phyloP scores from a whole-genome alignment of 768 basidiomycete genomes.

The Obba rivulosa region DNA sequence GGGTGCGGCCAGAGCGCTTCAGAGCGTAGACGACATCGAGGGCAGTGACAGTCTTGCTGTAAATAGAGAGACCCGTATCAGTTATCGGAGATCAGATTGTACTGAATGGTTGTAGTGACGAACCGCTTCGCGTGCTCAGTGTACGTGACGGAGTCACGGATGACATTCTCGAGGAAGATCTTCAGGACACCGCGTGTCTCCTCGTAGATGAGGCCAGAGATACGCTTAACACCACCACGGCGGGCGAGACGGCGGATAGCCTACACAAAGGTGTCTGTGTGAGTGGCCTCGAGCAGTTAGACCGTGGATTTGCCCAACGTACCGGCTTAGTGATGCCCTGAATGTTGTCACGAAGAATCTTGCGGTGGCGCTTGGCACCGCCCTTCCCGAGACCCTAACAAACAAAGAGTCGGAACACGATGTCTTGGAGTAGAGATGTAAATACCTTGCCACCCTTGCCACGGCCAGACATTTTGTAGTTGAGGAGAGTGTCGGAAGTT shows the following conservation, averaged over 20 bases:
- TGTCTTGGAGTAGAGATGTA: background rate
- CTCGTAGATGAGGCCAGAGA: constrained; percentile 55
- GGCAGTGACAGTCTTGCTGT: constrained; percentile 46
- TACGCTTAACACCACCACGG: constrained; percentile 65
- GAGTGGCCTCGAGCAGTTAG: too few relatives aligned
- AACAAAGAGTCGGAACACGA: background rate
- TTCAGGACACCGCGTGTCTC: constrained; percentile 64
- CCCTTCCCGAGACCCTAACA: constrained; percentile 70
- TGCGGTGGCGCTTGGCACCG: constrained; percentile 75
- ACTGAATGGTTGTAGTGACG: background rate
- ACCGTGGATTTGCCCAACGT: constrained; percentile 10
- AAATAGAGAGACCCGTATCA: background rate
- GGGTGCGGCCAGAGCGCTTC: constrained; percentile 52
- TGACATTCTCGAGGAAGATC: constrained; percentile 51
- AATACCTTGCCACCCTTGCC: constrained; percentile 73
- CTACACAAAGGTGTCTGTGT: constrained; percentile 6
- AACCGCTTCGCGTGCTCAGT: constrained; percentile 55
- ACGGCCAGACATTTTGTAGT: constrained; percentile 62
- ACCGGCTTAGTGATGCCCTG: constrained; percentile 71
- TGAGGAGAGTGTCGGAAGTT: constrained; percentile 7
- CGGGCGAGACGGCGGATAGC: constrained; percentile 48
- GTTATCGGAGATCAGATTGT: background rate
- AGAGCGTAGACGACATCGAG: constrained; percentile 60
- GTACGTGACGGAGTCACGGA: constrained; percentile 40
- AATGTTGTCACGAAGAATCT: constrained; percentile 78